These are phyloP conservation scores for Symbiodinium natans DNA, from an alignment of 73 alveolate genomes.

Conservation along the genomic window DNA sequence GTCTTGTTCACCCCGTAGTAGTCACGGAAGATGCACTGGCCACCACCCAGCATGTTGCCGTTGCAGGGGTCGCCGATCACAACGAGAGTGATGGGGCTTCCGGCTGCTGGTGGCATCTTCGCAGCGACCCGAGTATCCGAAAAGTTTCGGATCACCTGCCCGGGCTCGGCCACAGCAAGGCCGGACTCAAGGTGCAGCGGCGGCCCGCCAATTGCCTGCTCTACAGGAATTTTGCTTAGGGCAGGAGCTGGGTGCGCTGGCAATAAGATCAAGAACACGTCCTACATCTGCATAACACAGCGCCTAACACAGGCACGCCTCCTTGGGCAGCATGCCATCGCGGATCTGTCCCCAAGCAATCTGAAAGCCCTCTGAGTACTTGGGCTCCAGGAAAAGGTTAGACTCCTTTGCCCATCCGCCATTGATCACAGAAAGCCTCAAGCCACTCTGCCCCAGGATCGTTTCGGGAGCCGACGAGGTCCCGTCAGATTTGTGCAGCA, in stretches of 20 bases:
- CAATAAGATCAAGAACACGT: no score
- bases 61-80: constrained; percentile 84
- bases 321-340: constrained; percentile 29
- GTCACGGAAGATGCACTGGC: constrained; percentile 60
- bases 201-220: not conserved
- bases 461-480: constrained; percentile 28
- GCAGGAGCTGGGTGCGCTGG: no score
- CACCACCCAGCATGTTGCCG: constrained; percentile 41
- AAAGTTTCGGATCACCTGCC: not conserved
- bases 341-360: constrained; percentile 48
- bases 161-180: not conserved
- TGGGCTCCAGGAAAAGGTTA: constrained; percentile 18
- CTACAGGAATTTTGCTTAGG: no score
- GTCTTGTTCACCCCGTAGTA: constrained; percentile 49
- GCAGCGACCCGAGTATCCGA: constrained; percentile 39
- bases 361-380: constrained; percentile 7
- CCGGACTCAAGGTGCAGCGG: constrained; percentile 24
- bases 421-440: constrained; percentile 22
- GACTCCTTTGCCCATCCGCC: constrained; percentile 31
- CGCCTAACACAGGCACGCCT: no score
- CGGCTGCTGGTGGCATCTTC: constrained; percentile 34
- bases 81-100: constrained; percentile 10
- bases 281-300: no score
- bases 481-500: constrained; percentile 54
- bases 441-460: not conserved